phyloP scores from a whole-genome alignment of 2,329 filamentous ascomycete species.

The Alternaria sp. region DNA sequence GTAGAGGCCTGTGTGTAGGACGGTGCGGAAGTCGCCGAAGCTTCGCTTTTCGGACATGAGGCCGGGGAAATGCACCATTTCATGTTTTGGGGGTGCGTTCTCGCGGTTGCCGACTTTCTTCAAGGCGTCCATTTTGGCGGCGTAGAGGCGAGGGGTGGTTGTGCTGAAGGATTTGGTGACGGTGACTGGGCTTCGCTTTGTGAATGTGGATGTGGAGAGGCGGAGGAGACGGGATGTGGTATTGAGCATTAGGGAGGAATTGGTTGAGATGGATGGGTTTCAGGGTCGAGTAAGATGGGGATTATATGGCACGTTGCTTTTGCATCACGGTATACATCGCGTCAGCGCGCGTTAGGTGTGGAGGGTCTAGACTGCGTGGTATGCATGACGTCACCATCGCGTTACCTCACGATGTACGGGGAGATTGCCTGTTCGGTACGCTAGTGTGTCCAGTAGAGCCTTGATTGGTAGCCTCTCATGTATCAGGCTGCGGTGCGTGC shows the following conservation, averaged over 20 bases:
- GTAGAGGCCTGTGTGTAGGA: slow-evolving; percentile 69
- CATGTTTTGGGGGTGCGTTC: slow-evolving; percentile 38
- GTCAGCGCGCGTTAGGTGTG: slow-evolving; percentile 6
- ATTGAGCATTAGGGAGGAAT: slow-evolving; percentile 31
- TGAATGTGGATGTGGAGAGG: slow-evolving; percentile 1
- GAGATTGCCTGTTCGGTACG: neutral
- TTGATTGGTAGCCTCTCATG: neutral
- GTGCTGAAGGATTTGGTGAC: slow-evolving; percentile 4
- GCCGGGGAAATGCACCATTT: slow-evolving; percentile 68
- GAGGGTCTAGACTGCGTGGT: slow-evolving; percentile 4
- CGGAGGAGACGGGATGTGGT: slow-evolving; percentile 22
- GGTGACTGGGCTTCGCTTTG: neutral
- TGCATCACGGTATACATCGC: neutral
- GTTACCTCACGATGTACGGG: slow-evolving; percentile 4
- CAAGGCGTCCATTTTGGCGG: slow-evolving; percentile 27
- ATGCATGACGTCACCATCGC: slow-evolving; percentile 20
- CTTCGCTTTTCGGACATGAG: slow-evolving; percentile 62
- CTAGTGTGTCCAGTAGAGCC: neutral
- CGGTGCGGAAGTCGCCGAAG: slow-evolving; percentile 66
- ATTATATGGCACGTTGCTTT: slow-evolving; percentile 1
- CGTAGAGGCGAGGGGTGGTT: neutral
- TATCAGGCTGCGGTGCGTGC: neutral
- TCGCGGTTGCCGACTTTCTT: slow-evolving; percentile 39
- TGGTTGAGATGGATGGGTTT: neutral
- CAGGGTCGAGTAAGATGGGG: neutral